Base-by-base conservation (phyloP, 208 protist species). In the Leishmania tropica region DNA sequence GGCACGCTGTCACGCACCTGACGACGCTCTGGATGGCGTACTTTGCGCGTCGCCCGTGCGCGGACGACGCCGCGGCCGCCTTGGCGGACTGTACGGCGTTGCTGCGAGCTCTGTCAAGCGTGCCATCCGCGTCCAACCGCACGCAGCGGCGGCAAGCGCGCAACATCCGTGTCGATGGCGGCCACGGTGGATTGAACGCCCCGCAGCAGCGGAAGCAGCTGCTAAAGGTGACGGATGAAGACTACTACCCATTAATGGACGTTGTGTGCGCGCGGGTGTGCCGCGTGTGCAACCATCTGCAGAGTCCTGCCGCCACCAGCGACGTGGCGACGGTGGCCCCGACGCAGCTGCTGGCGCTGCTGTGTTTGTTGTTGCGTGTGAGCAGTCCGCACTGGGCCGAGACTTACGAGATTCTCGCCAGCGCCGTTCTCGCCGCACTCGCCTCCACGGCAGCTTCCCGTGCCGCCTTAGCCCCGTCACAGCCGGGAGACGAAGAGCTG, bases 321-420 rank as follows among this genome's bases (percentile, higher is more conserved):
- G 31, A 17, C 24, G 42, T 65, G 35, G 74, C 62, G 47, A 3
- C 28, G 17, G 15, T 45, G 31, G 19, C 78, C 13, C 40, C 78
- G 35, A 45, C 81, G 67, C 37, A 77, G n/a, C 75, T 84, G 35
- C 62, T 85, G 1, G 67, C 68, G 11, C 42, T 88, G 54, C 40
- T 89, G 64, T 60, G 72, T 19, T 74, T 75, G 42, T 47, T 92
- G 74, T 76, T 88, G 75, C 75, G 77, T 42, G 90, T 94, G 40
- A 88, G 93, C 75, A 85, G 85, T 75, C 58, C 81, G 3, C 72
- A 75, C 45, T 96, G 92, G 92, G 88, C 54, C 7, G 87, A 92
- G 62, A 85, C 85, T 37, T 96, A 96, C 81, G n/a, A 81, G 31
- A 56, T 82, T 0, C 42, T 86, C 54, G 90, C 92, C 60, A 90